Base-by-base conservation (phyloP, 2,329 filamentous ascomycete species). In the Ceratocystiopsis sp. region DNA sequence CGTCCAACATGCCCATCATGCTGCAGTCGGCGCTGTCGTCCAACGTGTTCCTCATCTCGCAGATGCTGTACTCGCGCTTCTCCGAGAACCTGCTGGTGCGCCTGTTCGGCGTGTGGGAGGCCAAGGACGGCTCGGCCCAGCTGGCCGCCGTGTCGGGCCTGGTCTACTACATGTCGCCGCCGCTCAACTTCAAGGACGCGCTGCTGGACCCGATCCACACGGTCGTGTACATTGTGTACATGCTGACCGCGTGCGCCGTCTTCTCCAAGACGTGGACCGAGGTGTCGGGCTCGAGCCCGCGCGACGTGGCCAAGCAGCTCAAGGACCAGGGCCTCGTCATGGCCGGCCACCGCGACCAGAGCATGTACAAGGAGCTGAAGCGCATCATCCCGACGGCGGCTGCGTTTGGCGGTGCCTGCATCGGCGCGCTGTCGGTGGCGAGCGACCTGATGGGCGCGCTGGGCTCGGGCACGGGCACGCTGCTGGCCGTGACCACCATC, bases 221-320 rank as follows among this genome's bases (percentile, higher is more conserved):
- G 17, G 79, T 80, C 47, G 75, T 94, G 59, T 98, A 98, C 69
- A 85, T 96, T 53, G 73, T 79, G 52, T 98, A 96, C 72, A 98
- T 98, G 87, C 80, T 98, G 46, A 82, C 85, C 56, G 93, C 93
- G 53, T 98, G 91, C 60, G 59, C 59, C 40, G 78, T 96, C 62
- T 98, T 98, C 76, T 95, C 87, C 66, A 98, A 98, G 84, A 98
- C 93, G 43, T 98, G 91, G 91, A 98, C 98, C 56, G 91, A 98
- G 68, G 91, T 98, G 52, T 96, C 91, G 35, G 93, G 91, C 58
- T 95, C 89, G 50, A 89, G 85, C 69, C 93, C 91, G 48, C 84
- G 91, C 58, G 91, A 98, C 59, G 93, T 98, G 53, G 91, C 91
- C 57, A 98, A 98, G 78, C 91, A 96, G 70, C 79, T 98, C 63